Evolutionary conservation across 2,329 filamentous ascomycete species (phyloP).

Genomic region (Hawksworthiomyces lignivorus): DNA sequence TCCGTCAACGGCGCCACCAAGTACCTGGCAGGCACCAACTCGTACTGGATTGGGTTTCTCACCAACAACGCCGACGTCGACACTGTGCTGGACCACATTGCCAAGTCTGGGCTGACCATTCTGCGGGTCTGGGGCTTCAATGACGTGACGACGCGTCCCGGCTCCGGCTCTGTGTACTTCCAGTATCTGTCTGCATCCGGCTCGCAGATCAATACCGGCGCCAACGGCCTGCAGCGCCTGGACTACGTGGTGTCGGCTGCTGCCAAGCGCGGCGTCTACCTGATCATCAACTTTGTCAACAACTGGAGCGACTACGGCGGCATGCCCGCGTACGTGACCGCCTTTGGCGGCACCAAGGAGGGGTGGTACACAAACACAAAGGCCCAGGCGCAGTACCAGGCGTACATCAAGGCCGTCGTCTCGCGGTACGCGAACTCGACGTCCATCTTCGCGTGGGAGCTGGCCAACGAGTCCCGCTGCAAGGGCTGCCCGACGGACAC

Average conservation of each 20-base stretch:
- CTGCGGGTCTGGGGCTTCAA: constrained; percentile 45
- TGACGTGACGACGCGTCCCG: constrained; percentile 39
- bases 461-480: constrained; percentile 52
- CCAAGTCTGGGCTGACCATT: constrained; percentile 45
- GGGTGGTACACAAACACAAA: constrained; percentile 45
- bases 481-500: constrained; percentile 49
- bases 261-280: constrained; percentile 50
- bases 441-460: constrained; percentile 44
- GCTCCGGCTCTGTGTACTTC: constrained; percentile 37
- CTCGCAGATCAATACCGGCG: constrained; percentile 54
- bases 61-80: constrained; percentile 49
- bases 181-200: constrained; percentile 43
- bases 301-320: constrained; percentile 62
- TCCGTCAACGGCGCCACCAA: constrained; percentile 34
- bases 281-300: constrained; percentile 61
- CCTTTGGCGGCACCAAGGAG: constrained; percentile 44
- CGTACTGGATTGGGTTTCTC: constrained; percentile 47
- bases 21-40: constrained; percentile 47
- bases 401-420: constrained; percentile 38
- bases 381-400: constrained; percentile 43
- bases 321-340: constrained; percentile 49
- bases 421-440: constrained; percentile 35
- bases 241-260: constrained; percentile 51
- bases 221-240: constrained; percentile 46
- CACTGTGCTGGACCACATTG: constrained; percentile 38